Conservation (phyloP, 2,329 filamentous ascomycete species). For the Cryphonectria carpinicola region DNA sequence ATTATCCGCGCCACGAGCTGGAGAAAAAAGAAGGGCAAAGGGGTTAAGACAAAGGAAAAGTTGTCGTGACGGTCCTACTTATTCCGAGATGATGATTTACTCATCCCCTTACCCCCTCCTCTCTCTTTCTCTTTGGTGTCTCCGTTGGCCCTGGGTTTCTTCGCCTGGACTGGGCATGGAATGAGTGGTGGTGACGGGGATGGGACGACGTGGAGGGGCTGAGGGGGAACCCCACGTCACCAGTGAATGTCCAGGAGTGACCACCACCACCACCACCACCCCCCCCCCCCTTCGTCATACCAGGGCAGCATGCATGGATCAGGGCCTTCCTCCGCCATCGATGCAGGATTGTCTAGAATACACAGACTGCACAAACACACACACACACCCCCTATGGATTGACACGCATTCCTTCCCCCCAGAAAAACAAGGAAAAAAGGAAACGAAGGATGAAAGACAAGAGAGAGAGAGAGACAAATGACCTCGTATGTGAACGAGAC, state of each 20-base stretch:
- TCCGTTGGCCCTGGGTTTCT: background rate
- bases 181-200: background rate
- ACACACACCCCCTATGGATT: background rate
- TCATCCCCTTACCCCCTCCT: too few relatives aligned
- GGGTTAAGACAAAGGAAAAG: background rate
- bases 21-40: too few relatives aligned
- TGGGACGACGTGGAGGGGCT: slow-evolving; percentile 2
- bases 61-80: background rate
- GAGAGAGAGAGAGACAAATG: background rate
- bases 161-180: background rate
- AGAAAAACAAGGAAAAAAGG: background rate
- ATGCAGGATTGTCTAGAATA: background rate
- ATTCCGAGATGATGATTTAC: background rate
- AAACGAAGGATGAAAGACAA: background rate
- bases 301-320: background rate
- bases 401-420: background rate
- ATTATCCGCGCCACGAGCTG: too few relatives aligned
- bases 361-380: background rate
- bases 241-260: background rate
- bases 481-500: background rate
- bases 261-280: too few relatives aligned
- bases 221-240: slow-evolving; percentile 7
- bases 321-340: background rate
- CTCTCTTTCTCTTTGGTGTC: background rate
- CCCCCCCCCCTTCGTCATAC: background rate